Evolutionary conservation across 1,139 yeast genomes (phyloP), one percentile per base, ranked within the genome.

Genomic region (Suhomyces terraborum): DNA sequence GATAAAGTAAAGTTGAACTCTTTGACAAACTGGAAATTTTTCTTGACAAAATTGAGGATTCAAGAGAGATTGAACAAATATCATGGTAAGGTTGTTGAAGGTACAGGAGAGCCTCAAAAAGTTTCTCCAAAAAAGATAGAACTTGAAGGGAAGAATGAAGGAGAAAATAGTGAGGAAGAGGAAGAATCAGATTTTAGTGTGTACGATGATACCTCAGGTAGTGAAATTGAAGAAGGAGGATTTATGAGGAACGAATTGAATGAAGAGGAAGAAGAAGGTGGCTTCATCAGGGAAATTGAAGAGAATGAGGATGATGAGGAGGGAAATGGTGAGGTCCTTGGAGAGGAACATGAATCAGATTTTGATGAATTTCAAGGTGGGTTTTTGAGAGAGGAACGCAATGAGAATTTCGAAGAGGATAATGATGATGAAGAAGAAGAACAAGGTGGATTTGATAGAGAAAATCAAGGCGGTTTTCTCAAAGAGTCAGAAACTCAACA

Each of bases 11-110:
- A 77, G 36, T 47, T 71, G 35, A 69, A 71, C 36, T 83, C 93
- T 0, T 61, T 91, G 50, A 66, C 73, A 45, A 74, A 80, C 38
- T 93, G 98, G 98, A 78, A 80, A 48, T 69, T 76, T 41, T 73
- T 88, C 49, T 66, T 91, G 46, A 70, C 83, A 8, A 93, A 88
- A 41, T 64, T 91, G 40, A 71, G 88, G 42, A 88, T 93, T 26
- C 73, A 77, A 45, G 77, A 76, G n/a, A 69, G 96, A 36, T 68
- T 91, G 45, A 79, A 85, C 43, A 61, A 58, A 31, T 68, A 75
- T 18, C 95, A 87, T 59, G 96, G 96, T 7, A 61, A 56, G n/a
- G 63, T 83, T 9, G 59, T 52, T 3, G 61, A 54, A 6, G 19
- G n/a, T n/a, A n/a, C n/a, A n/a, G n/a, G n/a, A n/a, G n/a, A n/a